phyloP scores from a whole-genome alignment of 345 rosid species.

The Murraya koenigii region DNA sequence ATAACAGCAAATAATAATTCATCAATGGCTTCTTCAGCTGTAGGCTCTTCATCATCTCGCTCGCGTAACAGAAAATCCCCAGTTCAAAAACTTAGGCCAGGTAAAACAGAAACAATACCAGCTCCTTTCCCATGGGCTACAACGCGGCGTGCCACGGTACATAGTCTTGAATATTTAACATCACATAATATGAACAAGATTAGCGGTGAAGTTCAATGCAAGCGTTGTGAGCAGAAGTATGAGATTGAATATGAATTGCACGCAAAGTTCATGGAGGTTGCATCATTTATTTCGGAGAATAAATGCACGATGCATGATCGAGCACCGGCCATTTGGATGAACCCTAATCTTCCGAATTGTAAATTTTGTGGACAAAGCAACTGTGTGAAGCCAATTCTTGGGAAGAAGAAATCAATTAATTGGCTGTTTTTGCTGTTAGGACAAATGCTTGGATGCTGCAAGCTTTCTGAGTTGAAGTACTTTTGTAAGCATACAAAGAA shows the following conservation, averaged over 20 bases:
- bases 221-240: conserved; percentile 14
- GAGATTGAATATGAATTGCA: conserved; percentile 26
- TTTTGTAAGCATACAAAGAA: conserved; percentile 42
- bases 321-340: conserved; percentile 33
- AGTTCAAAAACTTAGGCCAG: conserved; percentile 11
- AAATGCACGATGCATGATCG: conserved; percentile 29
- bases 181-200: conserved; percentile 16
- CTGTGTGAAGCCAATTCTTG: conserved; percentile 17
- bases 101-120: conserved; percentile 18
- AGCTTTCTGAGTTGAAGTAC: conserved; percentile 31
- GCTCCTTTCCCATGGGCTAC: conserved; percentile 34
- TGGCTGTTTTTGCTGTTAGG: conserved; percentile 44
- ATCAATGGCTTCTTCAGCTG: neutral
- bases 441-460: conserved; percentile 38
- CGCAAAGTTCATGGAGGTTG: conserved; percentile 27
- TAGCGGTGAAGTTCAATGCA: conserved; percentile 31
- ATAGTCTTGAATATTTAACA: conserved; percentile 22
- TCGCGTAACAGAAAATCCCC: conserved; percentile 15
- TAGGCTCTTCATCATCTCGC: conserved; percentile 1
- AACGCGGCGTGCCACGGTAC: conserved; percentile 18
- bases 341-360: conserved; percentile 29
- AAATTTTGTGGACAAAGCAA: conserved; percentile 16
- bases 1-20: neutral
- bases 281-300: conserved; percentile 19
- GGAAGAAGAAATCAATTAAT: conserved; percentile 31